phyloP scores from a whole-genome alignment of 768 basidiomycete genomes.

The Coprinellus micaceus region DNA sequence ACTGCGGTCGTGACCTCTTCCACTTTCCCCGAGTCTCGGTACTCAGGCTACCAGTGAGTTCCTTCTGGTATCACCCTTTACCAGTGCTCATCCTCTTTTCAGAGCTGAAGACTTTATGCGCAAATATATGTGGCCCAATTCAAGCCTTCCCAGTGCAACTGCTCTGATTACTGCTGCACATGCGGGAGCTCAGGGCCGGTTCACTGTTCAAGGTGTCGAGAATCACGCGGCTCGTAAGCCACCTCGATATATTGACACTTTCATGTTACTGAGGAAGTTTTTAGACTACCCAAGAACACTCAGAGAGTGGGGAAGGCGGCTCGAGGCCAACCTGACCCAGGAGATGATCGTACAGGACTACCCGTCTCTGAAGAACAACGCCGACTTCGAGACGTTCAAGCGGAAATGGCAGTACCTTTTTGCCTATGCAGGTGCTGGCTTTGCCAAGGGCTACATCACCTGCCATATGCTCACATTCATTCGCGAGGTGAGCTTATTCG shows the following conservation, averaged over 20 bases:
- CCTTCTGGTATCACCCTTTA: slow-evolving; percentile 4
- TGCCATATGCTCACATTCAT: slow-evolving; percentile 80
- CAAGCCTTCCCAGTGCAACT: slow-evolving; percentile 82
- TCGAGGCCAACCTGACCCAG: slow-evolving; percentile 61
- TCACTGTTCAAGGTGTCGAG: slow-evolving; percentile 81
- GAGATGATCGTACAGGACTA: slow-evolving; percentile 56
- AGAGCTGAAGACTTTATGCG: slow-evolving; percentile 84
- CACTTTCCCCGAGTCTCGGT: slow-evolving; percentile 68
- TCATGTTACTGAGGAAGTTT: background rate
- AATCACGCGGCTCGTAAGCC: slow-evolving; percentile 75
- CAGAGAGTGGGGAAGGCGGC: slow-evolving; percentile 84
- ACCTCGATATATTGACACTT: slow-evolving; percentile 12
- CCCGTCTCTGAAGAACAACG: slow-evolving; percentile 51
- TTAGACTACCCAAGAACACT: slow-evolving; percentile 85
- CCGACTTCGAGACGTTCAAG: slow-evolving; percentile 67
- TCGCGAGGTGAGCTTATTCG: slow-evolving; percentile 45
- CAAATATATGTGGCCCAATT: slow-evolving; percentile 87
- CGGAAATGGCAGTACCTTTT: slow-evolving; percentile 84
- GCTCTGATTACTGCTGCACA: slow-evolving; percentile 74
- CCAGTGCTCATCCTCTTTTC: slow-evolving; percentile 5
- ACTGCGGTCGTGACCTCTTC: slow-evolving; percentile 67
- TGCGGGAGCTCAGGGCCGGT: slow-evolving; percentile 63
- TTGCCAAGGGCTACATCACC: slow-evolving; percentile 76
- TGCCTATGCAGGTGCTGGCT: slow-evolving; percentile 77
- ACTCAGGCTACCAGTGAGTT: slow-evolving; percentile 65